Evolutionary conservation across 495 filamentous ascomycete genomes (phyloP).

Genomic region (Podospora pseudopauciseta): DNA sequence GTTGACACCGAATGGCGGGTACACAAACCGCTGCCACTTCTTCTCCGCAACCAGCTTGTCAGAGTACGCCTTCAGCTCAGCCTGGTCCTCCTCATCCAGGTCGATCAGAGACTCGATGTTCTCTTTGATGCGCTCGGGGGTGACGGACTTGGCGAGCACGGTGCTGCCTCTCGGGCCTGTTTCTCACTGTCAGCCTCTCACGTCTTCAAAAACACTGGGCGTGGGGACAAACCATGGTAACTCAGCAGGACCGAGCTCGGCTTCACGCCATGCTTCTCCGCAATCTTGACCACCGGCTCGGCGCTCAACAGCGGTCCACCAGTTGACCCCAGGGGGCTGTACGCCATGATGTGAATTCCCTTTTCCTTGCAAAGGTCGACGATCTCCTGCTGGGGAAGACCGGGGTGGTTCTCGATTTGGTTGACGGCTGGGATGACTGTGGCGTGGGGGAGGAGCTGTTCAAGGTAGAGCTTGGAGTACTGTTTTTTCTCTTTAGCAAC

Average conservation of each 20-base stretch:
- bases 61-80: slow-evolving; percentile 59
- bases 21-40: slow-evolving; percentile 67
- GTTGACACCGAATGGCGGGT: slow-evolving; percentile 72
- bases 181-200: slow-evolving; percentile 7
- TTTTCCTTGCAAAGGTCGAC: slow-evolving; percentile 69
- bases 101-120: slow-evolving; percentile 63
- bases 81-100: slow-evolving; percentile 63
- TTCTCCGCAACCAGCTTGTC: slow-evolving; percentile 55
- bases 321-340: slow-evolving; percentile 73
- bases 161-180: slow-evolving; percentile 66
- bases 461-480: slow-evolving; percentile 68
- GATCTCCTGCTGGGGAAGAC: slow-evolving; percentile 81
- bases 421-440: slow-evolving; percentile 75
- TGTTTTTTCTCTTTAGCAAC: slow-evolving; percentile 10
- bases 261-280: slow-evolving; percentile 62
- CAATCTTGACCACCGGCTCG: slow-evolving; percentile 64
- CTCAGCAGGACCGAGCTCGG: slow-evolving; percentile 65
- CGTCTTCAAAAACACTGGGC: background rate
- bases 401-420: slow-evolving; percentile 88
- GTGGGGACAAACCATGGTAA: slow-evolving; percentile 60
- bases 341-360: slow-evolving; percentile 74
- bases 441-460: slow-evolving; percentile 65
- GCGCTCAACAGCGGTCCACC: slow-evolving; percentile 68
- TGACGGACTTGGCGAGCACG: slow-evolving; percentile 78
- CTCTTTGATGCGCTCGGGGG: slow-evolving; percentile 66